A percentile compares a stretch with the other conserved stretches of the same genome.
These are phyloP conservation scores for Rhodotorula diobovata DNA, from an alignment of 768 basidiomycete genomes.

Conservation along the genomic window DNA sequence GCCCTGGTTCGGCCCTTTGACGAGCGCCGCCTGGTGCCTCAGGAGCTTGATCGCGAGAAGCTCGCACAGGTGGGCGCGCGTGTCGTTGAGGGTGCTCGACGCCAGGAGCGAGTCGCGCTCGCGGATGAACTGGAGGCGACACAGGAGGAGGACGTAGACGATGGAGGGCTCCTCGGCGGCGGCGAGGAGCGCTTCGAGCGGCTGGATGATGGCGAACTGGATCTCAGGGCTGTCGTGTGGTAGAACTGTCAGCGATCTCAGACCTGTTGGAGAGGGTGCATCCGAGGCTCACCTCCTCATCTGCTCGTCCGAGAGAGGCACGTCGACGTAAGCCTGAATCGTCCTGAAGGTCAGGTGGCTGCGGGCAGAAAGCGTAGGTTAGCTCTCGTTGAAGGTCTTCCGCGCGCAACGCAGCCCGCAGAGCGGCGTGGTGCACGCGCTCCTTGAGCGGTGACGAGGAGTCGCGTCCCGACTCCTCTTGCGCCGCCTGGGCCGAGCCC, in stretches of 20 bases:
- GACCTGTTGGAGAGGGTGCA: background rate
- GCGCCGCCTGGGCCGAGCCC: background rate
- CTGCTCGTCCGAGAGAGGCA: slow-evolving; percentile 31
- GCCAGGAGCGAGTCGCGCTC: slow-evolving; percentile 23
- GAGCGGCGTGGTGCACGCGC: too few species aligned
- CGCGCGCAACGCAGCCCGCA: background rate
- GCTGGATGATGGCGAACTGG: slow-evolving; percentile 23
- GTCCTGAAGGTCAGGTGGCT: slow-evolving; percentile 22
- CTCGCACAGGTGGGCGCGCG: slow-evolving; percentile 37
- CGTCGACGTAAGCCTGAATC: slow-evolving; percentile 19
- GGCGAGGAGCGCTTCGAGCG: slow-evolving; percentile 8
- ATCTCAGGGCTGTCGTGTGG: slow-evolving; percentile 14
- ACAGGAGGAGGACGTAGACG: slow-evolving; percentile 39
- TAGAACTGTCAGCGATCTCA: background rate
- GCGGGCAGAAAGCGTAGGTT: background rate
- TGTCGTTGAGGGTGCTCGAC: slow-evolving; percentile 30
- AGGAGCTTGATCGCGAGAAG: slow-evolving; percentile 29
- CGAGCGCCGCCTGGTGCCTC: slow-evolving; percentile 14
- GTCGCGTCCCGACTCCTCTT: background rate
- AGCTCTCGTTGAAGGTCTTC: background rate
- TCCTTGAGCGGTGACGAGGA: background rate
- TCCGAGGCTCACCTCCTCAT: slow-evolving; percentile 6
- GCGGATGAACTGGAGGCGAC: slow-evolving; percentile 36
- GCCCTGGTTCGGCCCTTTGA: slow-evolving; percentile 4
- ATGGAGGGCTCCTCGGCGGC: slow-evolving; percentile 16